phyloP scores from a whole-genome alignment of 768 basidiomycete species.

The Collybia mongolica region DNA sequence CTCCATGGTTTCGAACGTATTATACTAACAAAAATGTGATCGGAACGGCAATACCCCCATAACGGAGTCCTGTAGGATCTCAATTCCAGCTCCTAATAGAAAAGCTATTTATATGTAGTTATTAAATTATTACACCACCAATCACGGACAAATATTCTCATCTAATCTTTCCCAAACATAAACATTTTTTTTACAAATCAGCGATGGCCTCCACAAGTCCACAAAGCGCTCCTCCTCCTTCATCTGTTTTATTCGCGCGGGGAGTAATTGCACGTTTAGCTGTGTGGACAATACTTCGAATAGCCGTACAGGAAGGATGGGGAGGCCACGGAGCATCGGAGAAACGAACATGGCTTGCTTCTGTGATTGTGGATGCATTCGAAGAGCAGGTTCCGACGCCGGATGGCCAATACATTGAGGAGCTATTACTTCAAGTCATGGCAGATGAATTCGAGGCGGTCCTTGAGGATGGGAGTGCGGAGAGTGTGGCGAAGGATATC shows the following conservation, averaged over 20 bases:
- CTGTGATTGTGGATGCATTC: constrained; percentile 77
- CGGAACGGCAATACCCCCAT: too few relatives aligned
- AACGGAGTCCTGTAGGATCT: too few relatives aligned
- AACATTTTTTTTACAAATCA: too few relatives aligned
- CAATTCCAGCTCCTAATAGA: too few relatives aligned
- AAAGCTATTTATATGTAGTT: too few relatives aligned
- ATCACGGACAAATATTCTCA: too few relatives aligned
- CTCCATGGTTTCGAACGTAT: too few relatives aligned
- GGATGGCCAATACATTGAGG: constrained; percentile 79
- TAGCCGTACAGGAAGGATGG: constrained; percentile 86
- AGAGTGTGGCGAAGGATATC: constrained; percentile 70
- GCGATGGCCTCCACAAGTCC: too few relatives aligned
- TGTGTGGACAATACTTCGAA: constrained; percentile 81
- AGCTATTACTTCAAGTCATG: constrained; percentile 80
- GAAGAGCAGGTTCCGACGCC: constrained; percentile 47
- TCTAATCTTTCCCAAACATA: too few relatives aligned
- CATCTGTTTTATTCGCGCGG: constrained; percentile 77
- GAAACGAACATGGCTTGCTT: constrained; percentile 86
- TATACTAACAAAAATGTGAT: too few relatives aligned
- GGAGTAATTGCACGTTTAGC: constrained; percentile 81
- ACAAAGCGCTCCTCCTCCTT: constrained; percentile 31
- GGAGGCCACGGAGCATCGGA: constrained; percentile 69
- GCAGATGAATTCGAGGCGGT: constrained; percentile 83
- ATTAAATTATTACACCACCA: too few relatives aligned
- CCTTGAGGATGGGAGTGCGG: constrained; percentile 84